Conservation (phyloP, 768 basidiomycete genomes). For the Leccinum barrowsii region DNA sequence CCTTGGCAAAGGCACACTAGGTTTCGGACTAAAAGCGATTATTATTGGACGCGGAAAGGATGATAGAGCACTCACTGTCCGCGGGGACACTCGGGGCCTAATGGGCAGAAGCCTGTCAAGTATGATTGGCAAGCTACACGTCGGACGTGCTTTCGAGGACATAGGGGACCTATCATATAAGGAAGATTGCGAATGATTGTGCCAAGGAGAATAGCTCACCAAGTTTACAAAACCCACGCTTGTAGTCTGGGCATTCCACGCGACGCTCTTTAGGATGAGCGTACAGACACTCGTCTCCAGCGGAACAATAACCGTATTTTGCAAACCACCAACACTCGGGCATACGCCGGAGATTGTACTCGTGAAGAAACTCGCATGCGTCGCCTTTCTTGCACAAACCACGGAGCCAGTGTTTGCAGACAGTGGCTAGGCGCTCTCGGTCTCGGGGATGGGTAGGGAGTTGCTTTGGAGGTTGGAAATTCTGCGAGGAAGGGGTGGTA, state of each 20-base stretch:
- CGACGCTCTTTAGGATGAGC: conserved; percentile 90
- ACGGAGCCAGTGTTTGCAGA: conserved; percentile 98
- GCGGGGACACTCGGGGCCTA: conserved; percentile 81
- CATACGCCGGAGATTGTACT: conserved; percentile 97
- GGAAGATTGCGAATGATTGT: conserved; percentile 1
- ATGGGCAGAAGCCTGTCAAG: conserved; percentile 88
- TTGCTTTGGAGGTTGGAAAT: conserved; percentile 86
- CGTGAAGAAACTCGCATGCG: conserved; percentile 97
- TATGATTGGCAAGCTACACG: conserved; percentile 89
- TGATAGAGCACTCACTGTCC: conserved; percentile 68
- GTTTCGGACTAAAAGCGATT: conserved; percentile 61
- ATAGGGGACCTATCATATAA: conserved; percentile 63
- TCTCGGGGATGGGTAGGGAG: conserved; percentile 81
- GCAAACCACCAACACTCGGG: conserved; percentile 99
- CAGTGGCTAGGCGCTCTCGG: conserved; percentile 80
- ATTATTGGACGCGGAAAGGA: conserved; percentile 8
- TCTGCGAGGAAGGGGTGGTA: conserved; percentile 80
- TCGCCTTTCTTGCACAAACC: conserved; percentile 98
- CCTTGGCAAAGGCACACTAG: conserved; percentile 60
- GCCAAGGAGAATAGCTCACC: conserved; percentile 47
- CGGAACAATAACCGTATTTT: conserved; percentile 95
- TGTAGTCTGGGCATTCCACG: conserved; percentile 93
- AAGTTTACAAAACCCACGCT: conserved; percentile 90
- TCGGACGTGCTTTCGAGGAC: conserved; percentile 90
- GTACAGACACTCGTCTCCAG: conserved; percentile 96